Base-by-base conservation (phyloP, 1,284 basidiomycete species). In the Athelia psychrophila region DNA sequence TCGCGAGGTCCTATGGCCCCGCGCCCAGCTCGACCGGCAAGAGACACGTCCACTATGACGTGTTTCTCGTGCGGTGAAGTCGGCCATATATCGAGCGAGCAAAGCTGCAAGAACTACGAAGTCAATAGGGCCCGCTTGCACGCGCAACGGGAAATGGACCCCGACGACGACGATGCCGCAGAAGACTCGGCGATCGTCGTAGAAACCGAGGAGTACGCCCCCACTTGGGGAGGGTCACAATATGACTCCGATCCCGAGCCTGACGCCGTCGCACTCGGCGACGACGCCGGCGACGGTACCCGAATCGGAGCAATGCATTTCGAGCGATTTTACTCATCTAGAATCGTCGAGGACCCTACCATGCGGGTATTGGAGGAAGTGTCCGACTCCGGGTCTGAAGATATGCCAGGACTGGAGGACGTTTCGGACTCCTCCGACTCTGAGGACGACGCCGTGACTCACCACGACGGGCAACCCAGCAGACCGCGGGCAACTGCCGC, bases 171-270 rank as follows among this genome's bases (percentile, higher is more conserved):
- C 12, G 33, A 44, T 30, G 20, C 45, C 35, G 33, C 12, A 12
- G 36, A 49, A 16, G 51, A 53, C 15, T 49, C 47, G 19, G 24
- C 25, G n/a, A 24, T 25, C 16, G 48, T 47, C 15, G 12, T 19
- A 13, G 47, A 20, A 18, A 42, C 15, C 18, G 20, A 3, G 3
- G 42, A 47, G 18, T 49, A 50, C 9, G 49, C 50, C 12, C 47
- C 55, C 18, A n/a, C n/a, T n/a, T 54, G 42, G 38, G 55, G 48
- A 10, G 55, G 55, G 2, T 54, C 52, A 13, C 55, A 54, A 25
- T 54, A 50, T n/a, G 40, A 50, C 1, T 44, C 42, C 18, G 55
- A 54, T 12, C 33, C 12, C 12, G 33, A 35, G 18, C 18, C 33
- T 12, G 18, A 35, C 33, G 12, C 33, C 12, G 33, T 35, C 33